Percentiles rank a stretch among this genome's conserved stretches.
Conservation (phyloP, 192 early-diverging fungal genomes). For the Rhizophagus clarus region DNA sequence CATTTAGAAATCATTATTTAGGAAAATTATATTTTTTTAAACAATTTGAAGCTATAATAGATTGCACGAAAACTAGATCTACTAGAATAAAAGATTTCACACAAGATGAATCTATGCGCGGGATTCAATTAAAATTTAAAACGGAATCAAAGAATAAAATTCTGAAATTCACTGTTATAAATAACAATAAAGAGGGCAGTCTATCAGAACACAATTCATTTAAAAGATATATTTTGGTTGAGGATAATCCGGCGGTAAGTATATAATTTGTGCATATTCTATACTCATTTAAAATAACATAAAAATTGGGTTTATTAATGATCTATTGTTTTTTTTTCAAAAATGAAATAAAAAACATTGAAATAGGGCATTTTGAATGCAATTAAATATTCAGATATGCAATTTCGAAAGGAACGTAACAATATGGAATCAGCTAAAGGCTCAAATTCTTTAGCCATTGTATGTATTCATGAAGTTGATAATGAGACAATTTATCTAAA, state of each 20-base stretch:
- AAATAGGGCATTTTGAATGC: slow-evolving; percentile 29
- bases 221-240: slow-evolving; percentile 32
- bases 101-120: background rate
- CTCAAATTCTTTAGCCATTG: background rate
- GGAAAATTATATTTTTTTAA: slow-evolving; percentile 38
- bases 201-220: background rate
- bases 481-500: slow-evolving; percentile 1
- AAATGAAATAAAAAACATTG: too few relatives aligned
- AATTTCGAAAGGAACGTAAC: too few relatives aligned
- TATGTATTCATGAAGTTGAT: slow-evolving; percentile 12
- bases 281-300: background rate
- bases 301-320: too few relatives aligned
- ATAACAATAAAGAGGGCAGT: background rate
- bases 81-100: slow-evolving; percentile 20
- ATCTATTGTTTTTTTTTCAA: too few relatives aligned
- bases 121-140: slow-evolving; percentile 3
- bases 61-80: background rate
- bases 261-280: background rate
- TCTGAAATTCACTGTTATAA: background rate
- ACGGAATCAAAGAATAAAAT: too few relatives aligned
- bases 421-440: too few relatives aligned
- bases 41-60: slow-evolving; percentile 30
- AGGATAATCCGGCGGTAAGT: slow-evolving; percentile 29
- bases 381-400: slow-evolving; percentile 32
- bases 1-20: slow-evolving; percentile 25